Evolutionary conservation across 163 green algal genomes (phyloP), one percentile per base, ranked within the genome.

Genomic region (Chlamydomonas reinhardtii): DNA sequence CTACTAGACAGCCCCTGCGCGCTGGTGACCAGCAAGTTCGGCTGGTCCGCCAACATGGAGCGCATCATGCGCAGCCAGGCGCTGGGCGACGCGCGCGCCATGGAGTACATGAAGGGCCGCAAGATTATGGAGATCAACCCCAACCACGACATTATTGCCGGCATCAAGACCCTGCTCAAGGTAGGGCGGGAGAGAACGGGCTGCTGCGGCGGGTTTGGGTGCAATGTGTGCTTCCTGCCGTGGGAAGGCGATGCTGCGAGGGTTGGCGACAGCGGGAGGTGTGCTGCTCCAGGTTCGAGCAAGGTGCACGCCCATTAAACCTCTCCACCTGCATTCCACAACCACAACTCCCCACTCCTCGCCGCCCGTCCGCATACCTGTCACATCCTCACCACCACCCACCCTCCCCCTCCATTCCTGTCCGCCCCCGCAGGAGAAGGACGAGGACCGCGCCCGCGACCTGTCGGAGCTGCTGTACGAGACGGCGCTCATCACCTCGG

Each of bases 81-180:
- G 0, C 96, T 99, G 95, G 97, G 95, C 14, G 97, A 99, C 86
- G 89, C 89, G 31, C 92, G 93, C 17, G 91, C 96, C 39, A 95
- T 97, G 87, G 98, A 99, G 72, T 99, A 98, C 93, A 99, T 99
- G 98, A 92, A 91, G 76, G 97, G 97, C 11, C 90, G 93, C 35
- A 96, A 97, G 88, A 98, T 97, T 64, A 91, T 99, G 91, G 98
- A 99, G 94, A 96, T 99, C 84, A 99, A 99, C 94, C 95, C 98
- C 15, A 87, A 96, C 48, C 94, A 97, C 81, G 85, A 93, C 75
- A 92, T 94, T 66, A 83, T 93, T 11, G 32, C 80, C 2, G 93
- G 92, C 54, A 93, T 92, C 69, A 92, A 92, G 84, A 86, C 61
- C n/a, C 66, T 89, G 88, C 65, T 84, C 25, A 27, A 59, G 66